Evolutionary conservation across 352 stramenopile species (phyloP).

Genomic region (Pythium guiyangense): DNA sequence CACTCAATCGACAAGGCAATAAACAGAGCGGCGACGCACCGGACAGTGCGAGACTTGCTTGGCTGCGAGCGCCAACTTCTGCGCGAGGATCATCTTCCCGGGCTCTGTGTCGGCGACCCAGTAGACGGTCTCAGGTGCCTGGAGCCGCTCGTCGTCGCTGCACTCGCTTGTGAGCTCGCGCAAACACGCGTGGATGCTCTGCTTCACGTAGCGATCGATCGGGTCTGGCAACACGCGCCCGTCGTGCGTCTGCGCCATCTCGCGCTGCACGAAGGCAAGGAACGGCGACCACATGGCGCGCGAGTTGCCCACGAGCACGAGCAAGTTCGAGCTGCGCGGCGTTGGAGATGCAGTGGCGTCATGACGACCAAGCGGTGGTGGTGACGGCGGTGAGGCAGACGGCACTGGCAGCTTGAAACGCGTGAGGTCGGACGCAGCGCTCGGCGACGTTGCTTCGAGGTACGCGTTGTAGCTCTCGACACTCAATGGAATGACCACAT

Average conservation of each 20-base stretch:
- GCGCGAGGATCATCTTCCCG: slow-evolving; percentile 71
- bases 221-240: slow-evolving; percentile 35
- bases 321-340: slow-evolving; percentile 30
- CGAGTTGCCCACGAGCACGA: slow-evolving; percentile 73
- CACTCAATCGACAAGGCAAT: background rate
- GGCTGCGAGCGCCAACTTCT: slow-evolving; percentile 60
- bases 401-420: slow-evolving; percentile 41
- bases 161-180: slow-evolving; percentile 14
- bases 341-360: background rate
- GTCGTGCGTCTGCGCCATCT: slow-evolving; percentile 21
- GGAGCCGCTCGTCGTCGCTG: slow-evolving; percentile 7
- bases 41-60: slow-evolving; percentile 38
- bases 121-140: slow-evolving; percentile 32
- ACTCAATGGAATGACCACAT: slow-evolving; percentile 61
- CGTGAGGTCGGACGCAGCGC: slow-evolving; percentile 29
- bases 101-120: slow-evolving; percentile 61
- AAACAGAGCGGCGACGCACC: slow-evolving; percentile 15
- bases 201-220: slow-evolving; percentile 53
- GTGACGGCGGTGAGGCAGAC: background rate
- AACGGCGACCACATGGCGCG: slow-evolving; percentile 47
- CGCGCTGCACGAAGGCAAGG: slow-evolving; percentile 29
- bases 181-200: slow-evolving; percentile 28
- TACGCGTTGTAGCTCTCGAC: slow-evolving; percentile 65
- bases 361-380: background rate
- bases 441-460: slow-evolving; percentile 21